Evolutionary conservation across 75 land plant genomes (phyloP).

Genomic region (Cryptomeria japonica): DNA sequence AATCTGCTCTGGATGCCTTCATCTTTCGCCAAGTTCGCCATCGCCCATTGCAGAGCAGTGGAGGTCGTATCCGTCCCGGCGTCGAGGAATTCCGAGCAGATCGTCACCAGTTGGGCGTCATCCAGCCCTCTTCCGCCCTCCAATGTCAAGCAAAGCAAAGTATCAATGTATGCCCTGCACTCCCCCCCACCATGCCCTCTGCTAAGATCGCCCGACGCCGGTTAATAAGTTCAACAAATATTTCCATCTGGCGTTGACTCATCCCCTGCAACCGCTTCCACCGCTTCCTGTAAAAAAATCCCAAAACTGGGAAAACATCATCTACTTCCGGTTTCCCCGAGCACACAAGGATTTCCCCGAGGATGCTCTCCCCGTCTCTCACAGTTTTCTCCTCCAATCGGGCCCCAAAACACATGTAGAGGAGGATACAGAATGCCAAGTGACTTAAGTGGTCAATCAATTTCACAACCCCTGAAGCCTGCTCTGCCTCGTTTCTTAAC

Average conservation of each 20-base stretch:
- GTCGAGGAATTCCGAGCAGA: slow-evolving; percentile 32
- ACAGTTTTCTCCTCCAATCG: slow-evolving; percentile 11
- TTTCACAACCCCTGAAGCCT: slow-evolving; percentile 9
- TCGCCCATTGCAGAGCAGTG: slow-evolving; percentile 32
- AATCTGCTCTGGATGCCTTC: slow-evolving; percentile 27
- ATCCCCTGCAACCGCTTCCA: not conserved
- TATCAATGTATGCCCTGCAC: slow-evolving; percentile 13
- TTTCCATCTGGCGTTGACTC: slow-evolving; percentile 1
- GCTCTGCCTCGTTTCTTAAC: not conserved
- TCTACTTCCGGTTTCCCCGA: not conserved
- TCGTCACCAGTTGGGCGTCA: slow-evolving; percentile 14
- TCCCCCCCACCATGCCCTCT: not conserved
- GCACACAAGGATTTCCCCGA: not conserved
- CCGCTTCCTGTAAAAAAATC: not conserved
- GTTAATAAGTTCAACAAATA: slow-evolving; percentile 17
- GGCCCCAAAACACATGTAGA: slow-evolving; percentile 28
- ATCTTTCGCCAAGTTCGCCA: slow-evolving; percentile 41
- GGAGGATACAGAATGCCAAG: slow-evolving; percentile 20
- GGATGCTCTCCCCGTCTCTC: not conserved
- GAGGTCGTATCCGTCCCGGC: slow-evolving; percentile 40
- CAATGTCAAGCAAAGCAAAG: not conserved
- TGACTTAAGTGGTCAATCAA: slow-evolving; percentile 10
- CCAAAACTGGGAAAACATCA: not conserved
- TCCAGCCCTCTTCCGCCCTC: slow-evolving; percentile 5
- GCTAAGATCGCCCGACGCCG: not conserved